Base-by-base conservation (phyloP, 2,329 filamentous ascomycete genomes). In the Diaporthe helianthi region DNA sequence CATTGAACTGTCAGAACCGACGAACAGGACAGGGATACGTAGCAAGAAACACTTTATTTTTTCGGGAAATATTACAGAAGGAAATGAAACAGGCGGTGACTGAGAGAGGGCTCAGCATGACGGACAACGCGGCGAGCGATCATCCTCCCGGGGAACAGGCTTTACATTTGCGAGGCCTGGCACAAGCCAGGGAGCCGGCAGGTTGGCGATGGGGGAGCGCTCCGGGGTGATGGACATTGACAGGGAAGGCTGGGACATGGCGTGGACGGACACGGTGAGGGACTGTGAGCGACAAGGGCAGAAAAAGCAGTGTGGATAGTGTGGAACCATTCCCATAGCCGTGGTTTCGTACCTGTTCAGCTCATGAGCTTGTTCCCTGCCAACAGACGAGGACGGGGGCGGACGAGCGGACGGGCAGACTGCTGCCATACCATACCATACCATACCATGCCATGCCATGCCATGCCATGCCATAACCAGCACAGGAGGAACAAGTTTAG, bases 21-120 rank as follows among this genome's bases (percentile, higher is more conserved):
- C 68, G 55, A 55, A 69, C 63, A 66, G 49, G 53, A 51, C 67
- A 67, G 46, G 31, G 69, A 53, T 71, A 69, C 67, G 61, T 67
- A 67, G 61, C 63, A 60, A 33, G 54, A 71, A 71, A 67, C 63
- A 69, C 55, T 65, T 64, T 71, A 64, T 67, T 67, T 63, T 60
- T 68, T 71, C 70, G 70, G 70, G 58, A 51, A 67, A 71, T 69
- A 67, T 67, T 33, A 38, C 51, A 69, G 67, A 55, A 53, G 47
- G 54, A 64, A 71, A 69, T 69, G 70, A 71, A 71, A 71, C 70
- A 71, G 55, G 70, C 70, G 70, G 70, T 71, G 70, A 71, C 70
- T 71, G 69, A 58, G 67, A 58, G 67, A 64, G 44, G 58, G 69
- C 67, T 61, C 67, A 55, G 61, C 52, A 41, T 69, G 54, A 65